These are phyloP conservation scores for Acacia crassicarpa DNA, from an alignment of 306 rosid species.

Conservation along the genomic window DNA sequence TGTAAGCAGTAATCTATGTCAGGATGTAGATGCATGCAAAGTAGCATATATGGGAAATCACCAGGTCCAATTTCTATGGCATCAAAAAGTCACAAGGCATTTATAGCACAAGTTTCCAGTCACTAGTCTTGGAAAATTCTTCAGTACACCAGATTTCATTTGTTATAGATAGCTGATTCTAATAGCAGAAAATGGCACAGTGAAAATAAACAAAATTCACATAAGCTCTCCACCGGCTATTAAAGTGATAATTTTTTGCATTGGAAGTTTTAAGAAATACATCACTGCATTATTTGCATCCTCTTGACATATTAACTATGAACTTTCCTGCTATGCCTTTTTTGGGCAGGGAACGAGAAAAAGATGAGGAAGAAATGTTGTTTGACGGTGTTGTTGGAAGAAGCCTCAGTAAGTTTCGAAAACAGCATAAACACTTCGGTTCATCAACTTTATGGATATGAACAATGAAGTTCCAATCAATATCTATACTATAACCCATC, in stretches of 20 bases:
- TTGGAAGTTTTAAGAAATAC: neutral
- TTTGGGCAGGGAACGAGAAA: neutral
- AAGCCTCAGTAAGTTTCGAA: neutral
- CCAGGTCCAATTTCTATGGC: neutral
- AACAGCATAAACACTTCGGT: neutral
- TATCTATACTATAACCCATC: slow-evolving; percentile 8
- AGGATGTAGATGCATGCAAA: neutral
- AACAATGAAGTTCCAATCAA: slow-evolving; percentile 5
- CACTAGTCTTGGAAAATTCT: slow-evolving; percentile 14
- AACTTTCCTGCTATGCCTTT: neutral
- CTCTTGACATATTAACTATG: neutral
- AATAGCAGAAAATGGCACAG: slow-evolving; percentile 2
- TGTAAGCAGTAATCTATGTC: neutral
- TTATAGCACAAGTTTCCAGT: neutral
- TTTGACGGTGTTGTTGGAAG: neutral
- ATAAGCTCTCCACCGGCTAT: neutral
- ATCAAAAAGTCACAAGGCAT: slow-evolving; percentile 16
- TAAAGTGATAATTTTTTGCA: neutral
- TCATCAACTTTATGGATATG: slow-evolving; percentile 5
- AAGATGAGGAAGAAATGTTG: neutral
- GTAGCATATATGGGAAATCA: slow-evolving; percentile 9
- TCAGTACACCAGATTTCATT: slow-evolving; percentile 22
- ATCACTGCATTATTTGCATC: neutral
- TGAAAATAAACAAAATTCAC: neutral
- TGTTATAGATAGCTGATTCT: neutral